A percentile compares a stretch with the other conserved stretches of the same genome.
Conservation (phyloP, 495 filamentous ascomycete genomes). For the Xanthoparmelia taractica region DNA sequence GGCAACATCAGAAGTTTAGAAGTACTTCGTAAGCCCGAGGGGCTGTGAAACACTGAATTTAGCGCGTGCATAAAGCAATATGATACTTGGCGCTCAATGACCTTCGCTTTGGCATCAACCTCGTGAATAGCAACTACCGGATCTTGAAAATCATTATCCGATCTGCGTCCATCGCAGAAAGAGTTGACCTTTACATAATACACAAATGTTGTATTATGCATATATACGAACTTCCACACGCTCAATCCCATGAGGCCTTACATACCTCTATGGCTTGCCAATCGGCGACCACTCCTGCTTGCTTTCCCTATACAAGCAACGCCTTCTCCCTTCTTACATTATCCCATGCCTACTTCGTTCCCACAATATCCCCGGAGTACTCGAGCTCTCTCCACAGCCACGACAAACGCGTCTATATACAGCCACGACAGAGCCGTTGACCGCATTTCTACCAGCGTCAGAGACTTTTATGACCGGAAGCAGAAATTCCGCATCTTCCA, state of each 20-base stretch:
- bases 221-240: no score
- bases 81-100: no score
- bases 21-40: no score
- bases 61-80: no score
- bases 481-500: slow-evolving; percentile 69
- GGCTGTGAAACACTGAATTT: no score
- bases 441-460: slow-evolving; percentile 42
- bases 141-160: no score
- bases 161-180: no score
- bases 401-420: slow-evolving; percentile 11
- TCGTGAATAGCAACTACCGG: no score
- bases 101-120: no score
- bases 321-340: not conserved
- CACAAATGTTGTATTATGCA: no score
- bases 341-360: no score
- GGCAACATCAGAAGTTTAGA: not conserved
- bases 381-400: not conserved
- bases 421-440: slow-evolving; percentile 39
- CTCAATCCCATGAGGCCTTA: not conserved
- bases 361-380: not conserved
- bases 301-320: not conserved
- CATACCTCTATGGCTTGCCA: not conserved
- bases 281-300: not conserved
- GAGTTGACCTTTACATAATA: no score
- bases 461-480: slow-evolving; percentile 47